These are phyloP conservation scores for Pyronema omphalodes DNA, from an alignment of 495 filamentous ascomycete genomes.

Conservation along the genomic window DNA sequence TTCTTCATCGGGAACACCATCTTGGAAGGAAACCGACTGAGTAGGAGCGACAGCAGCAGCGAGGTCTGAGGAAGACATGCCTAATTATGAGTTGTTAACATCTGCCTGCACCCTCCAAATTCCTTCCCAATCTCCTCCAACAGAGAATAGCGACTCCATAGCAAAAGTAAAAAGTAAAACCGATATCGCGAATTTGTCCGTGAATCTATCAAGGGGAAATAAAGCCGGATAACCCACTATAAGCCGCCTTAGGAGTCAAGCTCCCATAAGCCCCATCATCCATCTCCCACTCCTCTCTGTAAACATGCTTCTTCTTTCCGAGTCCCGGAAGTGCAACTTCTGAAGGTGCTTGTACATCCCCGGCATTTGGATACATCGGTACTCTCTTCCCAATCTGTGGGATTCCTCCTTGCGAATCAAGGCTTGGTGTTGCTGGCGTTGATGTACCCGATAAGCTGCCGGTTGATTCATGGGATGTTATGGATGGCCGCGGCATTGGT, in stretches of 20 bases:
- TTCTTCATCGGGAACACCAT: constrained; percentile 24
- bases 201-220: neutral
- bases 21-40: constrained; percentile 41
- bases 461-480: neutral
- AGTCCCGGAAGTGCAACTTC: constrained; percentile 61
- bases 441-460: neutral
- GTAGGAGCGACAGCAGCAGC: constrained; percentile 70
- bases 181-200: neutral
- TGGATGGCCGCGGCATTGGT: constrained; percentile 22
- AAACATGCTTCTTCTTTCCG: constrained; percentile 38
- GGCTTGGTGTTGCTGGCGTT: constrained; percentile 9
- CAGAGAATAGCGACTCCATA: constrained; percentile 32
- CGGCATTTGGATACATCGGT: constrained; percentile 84
- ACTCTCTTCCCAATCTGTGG: constrained; percentile 79
- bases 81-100: constrained; percentile 35
- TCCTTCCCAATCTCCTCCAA: constrained; percentile 63
- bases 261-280: constrained; percentile 21
- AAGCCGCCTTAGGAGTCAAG: neutral
- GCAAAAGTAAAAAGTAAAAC: constrained; percentile 28
- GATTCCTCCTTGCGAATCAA: constrained; percentile 36
- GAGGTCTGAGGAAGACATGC: constrained; percentile 76
- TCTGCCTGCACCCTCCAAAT: constrained; percentile 48
- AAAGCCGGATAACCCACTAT: neutral
- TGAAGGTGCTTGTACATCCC: constrained; percentile 91
- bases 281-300: constrained; percentile 24